phyloP scores from a whole-genome alignment of 257 asterid species.

The Fraxinus cuspidata region DNA sequence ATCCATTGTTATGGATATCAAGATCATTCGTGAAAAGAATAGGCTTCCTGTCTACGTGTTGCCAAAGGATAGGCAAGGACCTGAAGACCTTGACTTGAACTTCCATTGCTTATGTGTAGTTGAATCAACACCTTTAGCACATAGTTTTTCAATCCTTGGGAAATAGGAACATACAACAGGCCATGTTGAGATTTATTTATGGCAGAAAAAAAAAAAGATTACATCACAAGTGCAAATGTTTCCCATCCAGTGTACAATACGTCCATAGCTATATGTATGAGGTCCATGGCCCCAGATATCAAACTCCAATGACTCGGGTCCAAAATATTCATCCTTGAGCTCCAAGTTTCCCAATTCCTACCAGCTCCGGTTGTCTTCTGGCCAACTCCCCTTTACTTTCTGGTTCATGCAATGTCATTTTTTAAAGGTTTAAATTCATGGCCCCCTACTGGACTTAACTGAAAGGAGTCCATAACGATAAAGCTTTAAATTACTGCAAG shows the following conservation, averaged over 20 bases:
- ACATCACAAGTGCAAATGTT: too few relatives aligned
- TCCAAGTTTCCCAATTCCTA: conserved; percentile 60
- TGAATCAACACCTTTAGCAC: conserved; percentile 66
- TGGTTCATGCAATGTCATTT: conserved; percentile 60
- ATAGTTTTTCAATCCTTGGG: conserved; percentile 64
- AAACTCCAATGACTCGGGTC: conserved; percentile 86
- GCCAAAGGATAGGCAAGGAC: conserved; percentile 63
- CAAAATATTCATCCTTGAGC: conserved; percentile 61
- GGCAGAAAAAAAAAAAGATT: too few relatives aligned
- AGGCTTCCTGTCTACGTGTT: conserved; percentile 58
- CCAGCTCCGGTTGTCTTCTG: conserved; percentile 64
- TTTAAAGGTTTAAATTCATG: conserved; percentile 65
- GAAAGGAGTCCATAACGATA: conserved; percentile 68
- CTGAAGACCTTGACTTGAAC: conserved; percentile 55
- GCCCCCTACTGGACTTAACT: conserved; percentile 76
- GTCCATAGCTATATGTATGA: conserved; percentile 69
- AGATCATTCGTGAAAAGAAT: conserved; percentile 93
- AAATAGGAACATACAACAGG: too few relatives aligned
- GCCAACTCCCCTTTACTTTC: conserved; percentile 73
- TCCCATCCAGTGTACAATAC: conserved; percentile 85
- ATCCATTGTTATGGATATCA: conserved; percentile 76
- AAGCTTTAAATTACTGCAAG: conserved; percentile 44
- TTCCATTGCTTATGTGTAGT: conserved; percentile 81
- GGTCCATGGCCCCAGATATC: conserved; percentile 77
- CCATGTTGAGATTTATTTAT: too few relatives aligned